Evolutionary conservation across 305 asterid species (phyloP).

Genomic region (Solanum hybrid): DNA sequence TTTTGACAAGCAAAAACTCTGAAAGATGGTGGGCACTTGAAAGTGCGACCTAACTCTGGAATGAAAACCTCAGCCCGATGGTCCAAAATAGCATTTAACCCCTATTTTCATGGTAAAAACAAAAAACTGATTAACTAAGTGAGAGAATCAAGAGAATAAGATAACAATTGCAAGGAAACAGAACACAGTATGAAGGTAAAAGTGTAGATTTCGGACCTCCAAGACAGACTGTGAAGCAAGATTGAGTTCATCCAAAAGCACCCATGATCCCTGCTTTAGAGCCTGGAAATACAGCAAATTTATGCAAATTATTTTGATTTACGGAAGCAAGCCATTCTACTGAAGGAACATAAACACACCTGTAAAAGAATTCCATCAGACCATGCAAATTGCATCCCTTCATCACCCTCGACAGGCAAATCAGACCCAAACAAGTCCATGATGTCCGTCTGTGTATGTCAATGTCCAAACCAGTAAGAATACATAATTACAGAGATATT

Average conservation of each 20-base stretch:
- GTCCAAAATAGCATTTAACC: slow-evolving; percentile 91
- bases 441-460: slow-evolving; percentile 70
- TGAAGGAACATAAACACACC: slow-evolving; percentile 33
- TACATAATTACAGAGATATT: slow-evolving; percentile 4
- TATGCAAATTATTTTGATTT: slow-evolving; percentile 1
- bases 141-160: neutral
- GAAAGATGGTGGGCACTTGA: slow-evolving; percentile 82
- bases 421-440: slow-evolving; percentile 98
- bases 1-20: slow-evolving; percentile 97
- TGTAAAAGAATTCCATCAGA: slow-evolving; percentile 97
- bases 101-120: slow-evolving; percentile 33
- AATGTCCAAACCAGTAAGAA: slow-evolving; percentile 19
- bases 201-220: slow-evolving; percentile 51
- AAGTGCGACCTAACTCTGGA: slow-evolving; percentile 84
- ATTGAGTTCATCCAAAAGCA: slow-evolving; percentile 93
- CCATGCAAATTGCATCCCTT: slow-evolving; percentile 93
- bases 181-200: neutral
- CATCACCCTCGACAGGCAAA: slow-evolving; percentile 92
- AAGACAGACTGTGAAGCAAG: slow-evolving; percentile 98
- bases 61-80: slow-evolving; percentile 98
- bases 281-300: slow-evolving; percentile 51
- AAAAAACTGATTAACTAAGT: neutral
- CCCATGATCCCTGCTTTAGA: slow-evolving; percentile 93
- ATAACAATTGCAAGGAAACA: neutral
- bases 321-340: slow-evolving; percentile 3